Evolutionary conservation across 108 stramenopile species (phyloP), one percentile per base, ranked within the genome.

Genomic region (Nitzschia sp.): DNA sequence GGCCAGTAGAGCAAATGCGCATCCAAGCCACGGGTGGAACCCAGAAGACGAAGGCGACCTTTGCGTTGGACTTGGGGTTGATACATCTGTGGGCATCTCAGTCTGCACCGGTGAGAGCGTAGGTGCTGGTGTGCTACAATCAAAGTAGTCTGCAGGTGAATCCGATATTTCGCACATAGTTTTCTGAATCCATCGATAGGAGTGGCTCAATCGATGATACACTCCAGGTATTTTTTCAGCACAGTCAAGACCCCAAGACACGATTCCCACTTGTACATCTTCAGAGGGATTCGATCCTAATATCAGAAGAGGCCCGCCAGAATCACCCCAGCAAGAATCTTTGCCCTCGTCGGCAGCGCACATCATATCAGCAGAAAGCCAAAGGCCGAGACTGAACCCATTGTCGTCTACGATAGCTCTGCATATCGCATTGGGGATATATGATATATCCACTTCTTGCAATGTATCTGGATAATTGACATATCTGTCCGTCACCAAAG

Each of bases 251-350:
- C 73, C 82, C 82, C 76, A 77, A 21, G 47, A 52, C 3, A 57
- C 54, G 17, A 64, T 29, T 23, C 48, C 45, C 34, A 64, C 47
- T 21, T 72, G 72, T 11, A 81, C 55, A 64, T 83, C 82, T 48
- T 75, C 38, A 0, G 25, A 66, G 2, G 65, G 1, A 33, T 33
- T 57, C 4, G 48, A 28, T 0, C 83, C 83, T 16, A 35, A 61
- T 1, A 70, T 13, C 29, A 78, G 48, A 25, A 84, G 54, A 3
- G 83, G 83, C 13, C 68, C 68, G 23, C 83, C 83, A 48, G 63
- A 66, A 45, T 84, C 83, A 25, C 83, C 83, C 9, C 59, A 59
- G 46, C 83, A 84, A 25, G 73, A 62, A 68, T 80, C 83, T 16
- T 44, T 41, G 33, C 72, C 63, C 29, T 28, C n/a, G 16, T 45